Percentiles rank a stretch among this genome's conserved stretches.
phyloP scores from a whole-genome alignment of 1,284 basidiomycete genomes.

The Apiotrichum laibachii region DNA sequence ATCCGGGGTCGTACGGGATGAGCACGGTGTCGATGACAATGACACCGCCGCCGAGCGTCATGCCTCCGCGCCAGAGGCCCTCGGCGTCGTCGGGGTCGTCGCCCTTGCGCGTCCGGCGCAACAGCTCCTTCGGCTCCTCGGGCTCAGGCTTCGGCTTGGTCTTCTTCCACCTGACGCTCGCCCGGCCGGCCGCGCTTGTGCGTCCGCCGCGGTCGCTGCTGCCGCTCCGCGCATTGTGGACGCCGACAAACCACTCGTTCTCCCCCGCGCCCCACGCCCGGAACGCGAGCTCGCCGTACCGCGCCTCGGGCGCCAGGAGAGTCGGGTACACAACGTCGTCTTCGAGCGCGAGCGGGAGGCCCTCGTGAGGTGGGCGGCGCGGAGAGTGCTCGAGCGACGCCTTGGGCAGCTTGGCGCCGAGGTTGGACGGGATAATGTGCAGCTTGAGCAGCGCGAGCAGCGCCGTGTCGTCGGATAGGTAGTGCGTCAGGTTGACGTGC shows the following conservation, averaged over 20 bases:
- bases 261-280: constrained; percentile 53
- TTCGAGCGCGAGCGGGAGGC: constrained; percentile 66
- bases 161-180: constrained; percentile 58
- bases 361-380: constrained; percentile 29
- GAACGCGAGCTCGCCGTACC: constrained; percentile 79
- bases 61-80: constrained; percentile 41
- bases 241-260: constrained; percentile 71
- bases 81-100: neutral
- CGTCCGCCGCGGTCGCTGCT: constrained; percentile 70
- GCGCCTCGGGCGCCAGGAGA: constrained; percentile 61
- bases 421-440: constrained; percentile 70
- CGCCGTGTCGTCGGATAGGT: constrained; percentile 63
- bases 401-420: constrained; percentile 7
- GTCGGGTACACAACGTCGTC: constrained; percentile 72
- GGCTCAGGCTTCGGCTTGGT: constrained; percentile 17
- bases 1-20: constrained; percentile 77
- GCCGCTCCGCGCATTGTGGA: constrained; percentile 75
- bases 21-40: constrained; percentile 81
- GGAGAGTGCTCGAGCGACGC: constrained; percentile 4
- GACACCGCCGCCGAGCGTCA: constrained; percentile 68
- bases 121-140: neutral
- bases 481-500: constrained; percentile 74
- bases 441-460: constrained; percentile 75
- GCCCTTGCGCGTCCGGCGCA: constrained; percentile 3
- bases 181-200: constrained; percentile 75